Conservation (phyloP, 169 alveolate genomes). For the Plasmodium berghei region DNA sequence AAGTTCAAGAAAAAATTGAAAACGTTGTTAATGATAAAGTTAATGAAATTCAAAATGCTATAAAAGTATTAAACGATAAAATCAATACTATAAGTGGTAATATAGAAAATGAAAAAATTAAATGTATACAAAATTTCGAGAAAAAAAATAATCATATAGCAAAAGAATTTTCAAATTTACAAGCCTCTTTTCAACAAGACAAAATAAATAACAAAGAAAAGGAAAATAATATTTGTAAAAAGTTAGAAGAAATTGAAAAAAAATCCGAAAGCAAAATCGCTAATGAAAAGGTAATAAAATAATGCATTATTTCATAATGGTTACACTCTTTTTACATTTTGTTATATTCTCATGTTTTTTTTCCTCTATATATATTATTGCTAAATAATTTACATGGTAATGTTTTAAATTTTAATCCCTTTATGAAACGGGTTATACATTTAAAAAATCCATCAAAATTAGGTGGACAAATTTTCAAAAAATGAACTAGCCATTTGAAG, state of each 20-base stretch:
- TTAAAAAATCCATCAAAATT: no score
- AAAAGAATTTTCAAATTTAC: constrained; percentile 35
- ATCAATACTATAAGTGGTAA: constrained; percentile 38
- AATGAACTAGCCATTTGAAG: no score
- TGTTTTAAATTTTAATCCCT: no score
- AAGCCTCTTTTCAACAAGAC: constrained; percentile 48
- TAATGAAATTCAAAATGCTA: constrained; percentile 49
- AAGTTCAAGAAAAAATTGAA: constrained; percentile 70
- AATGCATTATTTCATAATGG: no score
- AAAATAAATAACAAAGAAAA: constrained; percentile 55
- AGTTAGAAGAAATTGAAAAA: constrained; percentile 54
- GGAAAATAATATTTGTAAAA: constrained; percentile 53
- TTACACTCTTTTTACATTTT: no score
- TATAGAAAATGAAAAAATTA: constrained; percentile 60
- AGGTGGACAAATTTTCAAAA: no score
- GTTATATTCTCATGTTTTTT: no score
- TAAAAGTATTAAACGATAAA: constrained; percentile 40
- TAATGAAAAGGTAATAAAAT: constrained; percentile 30
- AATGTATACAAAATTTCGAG: constrained; percentile 44
- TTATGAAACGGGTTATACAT: no score
- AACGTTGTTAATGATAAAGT: constrained; percentile 59
- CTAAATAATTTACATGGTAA: no score
- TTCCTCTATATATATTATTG: no score
- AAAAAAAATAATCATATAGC: constrained; percentile 58
- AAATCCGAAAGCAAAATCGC: constrained; percentile 28